Conservation (phyloP, 2,329 filamentous ascomycete species). For the Zymoseptoria tritici region DNA sequence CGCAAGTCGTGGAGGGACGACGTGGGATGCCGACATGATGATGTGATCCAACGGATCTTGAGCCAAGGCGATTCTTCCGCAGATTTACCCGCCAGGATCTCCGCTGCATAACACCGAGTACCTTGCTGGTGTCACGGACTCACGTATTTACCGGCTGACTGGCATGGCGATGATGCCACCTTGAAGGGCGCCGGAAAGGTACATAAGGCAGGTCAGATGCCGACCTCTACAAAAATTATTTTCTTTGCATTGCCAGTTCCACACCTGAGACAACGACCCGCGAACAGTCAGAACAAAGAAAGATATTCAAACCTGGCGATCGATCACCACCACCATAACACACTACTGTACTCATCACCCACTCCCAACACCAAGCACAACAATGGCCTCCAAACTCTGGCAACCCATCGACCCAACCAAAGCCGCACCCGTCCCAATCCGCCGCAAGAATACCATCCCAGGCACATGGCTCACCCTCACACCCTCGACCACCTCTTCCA, state of each 20-base stretch:
- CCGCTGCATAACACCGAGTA: not conserved
- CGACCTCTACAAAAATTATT: not conserved
- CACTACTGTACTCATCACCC: not conserved
- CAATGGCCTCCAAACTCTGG: constrained; percentile 1
- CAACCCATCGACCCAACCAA: not conserved
- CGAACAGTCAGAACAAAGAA: not conserved
- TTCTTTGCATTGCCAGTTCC: not conserved
- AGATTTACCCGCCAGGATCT: not conserved
- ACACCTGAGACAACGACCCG: not conserved
- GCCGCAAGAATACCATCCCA: not conserved
- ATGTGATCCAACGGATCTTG: not conserved
- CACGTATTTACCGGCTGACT: not conserved
- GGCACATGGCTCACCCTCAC: not conserved
- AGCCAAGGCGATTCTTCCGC: not conserved
- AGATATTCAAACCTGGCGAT: not conserved
- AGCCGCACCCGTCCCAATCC: not conserved
- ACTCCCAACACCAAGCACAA: not conserved
- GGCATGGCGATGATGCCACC: not conserved
- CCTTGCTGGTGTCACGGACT: not conserved
- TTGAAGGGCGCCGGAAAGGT: not conserved
- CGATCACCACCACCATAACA: not conserved
- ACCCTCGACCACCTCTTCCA: not conserved
- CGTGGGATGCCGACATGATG: not conserved
- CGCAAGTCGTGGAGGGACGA: not conserved
- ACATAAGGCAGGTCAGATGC: not conserved